Evolutionary conservation across 345 rosid genomes (phyloP).

Genomic region (Acer campestre): DNA sequence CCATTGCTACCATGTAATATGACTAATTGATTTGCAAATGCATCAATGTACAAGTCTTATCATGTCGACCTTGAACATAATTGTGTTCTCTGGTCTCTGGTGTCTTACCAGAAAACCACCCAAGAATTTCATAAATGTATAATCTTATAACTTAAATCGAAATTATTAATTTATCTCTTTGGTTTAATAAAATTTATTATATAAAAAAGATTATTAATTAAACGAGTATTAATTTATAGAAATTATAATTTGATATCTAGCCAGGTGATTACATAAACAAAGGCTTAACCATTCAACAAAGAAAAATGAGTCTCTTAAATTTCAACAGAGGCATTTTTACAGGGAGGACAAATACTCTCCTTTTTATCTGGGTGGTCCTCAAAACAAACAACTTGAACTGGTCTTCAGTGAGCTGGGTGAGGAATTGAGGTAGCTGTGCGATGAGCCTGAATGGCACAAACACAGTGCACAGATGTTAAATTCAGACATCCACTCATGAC

Average conservation of each 20-base stretch:
- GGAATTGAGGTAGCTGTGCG: slow-evolving; percentile 43
- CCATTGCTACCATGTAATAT: not conserved
- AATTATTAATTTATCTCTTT: too few species aligned
- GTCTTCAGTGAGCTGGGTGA: slow-evolving; percentile 57
- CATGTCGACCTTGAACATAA: not conserved
- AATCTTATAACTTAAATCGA: too few species aligned
- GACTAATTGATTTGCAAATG: not conserved
- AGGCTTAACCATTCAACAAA: slow-evolving; percentile 1
- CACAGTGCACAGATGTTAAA: slow-evolving; percentile 93
- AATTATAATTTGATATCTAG: not conserved
- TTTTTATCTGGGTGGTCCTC: too few species aligned
- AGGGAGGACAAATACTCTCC: too few species aligned
- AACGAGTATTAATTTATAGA: too few species aligned
- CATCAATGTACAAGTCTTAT: not conserved
- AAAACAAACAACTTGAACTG: too few species aligned
- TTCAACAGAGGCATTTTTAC: not conserved
- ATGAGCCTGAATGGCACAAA: slow-evolving; percentile 76
- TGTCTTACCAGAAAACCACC: too few species aligned
- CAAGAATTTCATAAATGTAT: too few species aligned
- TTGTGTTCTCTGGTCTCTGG: too few species aligned
- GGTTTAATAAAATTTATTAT: too few species aligned
- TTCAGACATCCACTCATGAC: slow-evolving; percentile 94
- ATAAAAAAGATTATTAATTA: too few species aligned
- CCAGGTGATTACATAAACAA: not conserved
- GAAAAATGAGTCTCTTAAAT: not conserved